Evolutionary conservation across 306 rosid genomes (phyloP).

Genomic region (Luffa acutangula): DNA sequence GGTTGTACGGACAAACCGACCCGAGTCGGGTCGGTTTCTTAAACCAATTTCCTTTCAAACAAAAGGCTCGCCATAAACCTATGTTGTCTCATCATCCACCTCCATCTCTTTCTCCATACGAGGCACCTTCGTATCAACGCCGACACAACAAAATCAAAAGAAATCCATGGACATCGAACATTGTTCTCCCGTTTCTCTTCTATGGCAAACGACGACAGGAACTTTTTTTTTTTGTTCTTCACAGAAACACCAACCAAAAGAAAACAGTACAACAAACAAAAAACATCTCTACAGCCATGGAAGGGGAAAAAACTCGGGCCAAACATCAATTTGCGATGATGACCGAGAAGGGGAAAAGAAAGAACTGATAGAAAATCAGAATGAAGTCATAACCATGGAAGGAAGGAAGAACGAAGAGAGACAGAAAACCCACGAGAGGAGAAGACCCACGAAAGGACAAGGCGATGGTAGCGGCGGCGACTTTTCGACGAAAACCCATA

Average conservation of each 20-base stretch:
- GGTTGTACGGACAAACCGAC: no score
- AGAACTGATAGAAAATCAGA: neutral
- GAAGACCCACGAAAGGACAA: no score
- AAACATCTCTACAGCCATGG: no score
- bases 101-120: constrained; percentile 26
- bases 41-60: constrained; percentile 31
- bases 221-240: neutral
- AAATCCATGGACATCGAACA: neutral
- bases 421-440: no score
- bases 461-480: no score
- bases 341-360: neutral
- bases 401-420: no score
- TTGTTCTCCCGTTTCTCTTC: neutral
- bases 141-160: neutral
- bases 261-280: neutral
- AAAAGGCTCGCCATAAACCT: constrained; percentile 24
- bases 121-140: neutral
- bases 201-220: neutral
- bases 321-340: neutral
- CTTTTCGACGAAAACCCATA: no score
- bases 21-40: no score
- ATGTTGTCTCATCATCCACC: constrained; percentile 49
- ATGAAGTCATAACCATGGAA: no score
- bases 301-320: neutral
- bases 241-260: neutral